phyloP scores from a whole-genome alignment of 495 filamentous ascomycete species.

The Lasiosphaeris hirsuta region DNA sequence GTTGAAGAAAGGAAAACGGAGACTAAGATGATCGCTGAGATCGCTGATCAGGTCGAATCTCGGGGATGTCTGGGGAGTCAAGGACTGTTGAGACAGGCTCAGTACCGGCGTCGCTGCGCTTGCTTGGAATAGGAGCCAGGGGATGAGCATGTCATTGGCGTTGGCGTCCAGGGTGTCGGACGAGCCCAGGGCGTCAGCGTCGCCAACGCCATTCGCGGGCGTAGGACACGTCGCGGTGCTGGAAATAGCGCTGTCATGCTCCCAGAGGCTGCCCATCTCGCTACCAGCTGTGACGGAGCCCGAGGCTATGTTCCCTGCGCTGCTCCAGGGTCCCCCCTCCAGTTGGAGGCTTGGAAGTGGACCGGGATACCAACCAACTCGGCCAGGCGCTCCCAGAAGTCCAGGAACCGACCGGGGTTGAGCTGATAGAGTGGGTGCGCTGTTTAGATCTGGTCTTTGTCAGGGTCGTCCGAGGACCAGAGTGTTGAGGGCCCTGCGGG shows the following conservation, averaged over 20 bases:
- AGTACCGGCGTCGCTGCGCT: conserved; percentile 11
- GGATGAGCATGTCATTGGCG: conserved; percentile 18
- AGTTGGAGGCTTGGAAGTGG: background rate
- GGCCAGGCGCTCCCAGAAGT: background rate
- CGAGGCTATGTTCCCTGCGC: conserved; percentile 11
- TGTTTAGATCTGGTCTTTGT: background rate
- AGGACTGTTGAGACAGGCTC: conserved; percentile 19
- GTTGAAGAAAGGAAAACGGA: conserved; percentile 20
- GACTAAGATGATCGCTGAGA: conserved; percentile 22
- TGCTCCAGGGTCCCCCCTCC: background rate
- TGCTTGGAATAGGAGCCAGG: conserved; percentile 18
- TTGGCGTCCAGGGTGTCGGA: background rate
- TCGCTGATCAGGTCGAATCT: conserved; percentile 18
- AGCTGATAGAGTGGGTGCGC: background rate
- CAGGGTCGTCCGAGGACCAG: no score
- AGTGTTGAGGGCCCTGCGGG: background rate
- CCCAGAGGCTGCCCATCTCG: conserved; percentile 24
- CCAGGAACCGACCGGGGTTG: background rate
- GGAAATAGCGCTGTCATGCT: conserved; percentile 19
- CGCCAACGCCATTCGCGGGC: conserved; percentile 16
- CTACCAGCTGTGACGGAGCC: conserved; percentile 15
- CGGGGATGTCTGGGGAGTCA: conserved; percentile 21
- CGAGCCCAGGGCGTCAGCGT: conserved; percentile 21
- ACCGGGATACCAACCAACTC: background rate
- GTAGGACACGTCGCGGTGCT: conserved; percentile 14